A percentile compares a stretch with the other conserved stretches of the same genome.
Evolutionary conservation across 768 basidiomycete genomes (phyloP).

Genomic region (Xanthoconium purpureum): DNA sequence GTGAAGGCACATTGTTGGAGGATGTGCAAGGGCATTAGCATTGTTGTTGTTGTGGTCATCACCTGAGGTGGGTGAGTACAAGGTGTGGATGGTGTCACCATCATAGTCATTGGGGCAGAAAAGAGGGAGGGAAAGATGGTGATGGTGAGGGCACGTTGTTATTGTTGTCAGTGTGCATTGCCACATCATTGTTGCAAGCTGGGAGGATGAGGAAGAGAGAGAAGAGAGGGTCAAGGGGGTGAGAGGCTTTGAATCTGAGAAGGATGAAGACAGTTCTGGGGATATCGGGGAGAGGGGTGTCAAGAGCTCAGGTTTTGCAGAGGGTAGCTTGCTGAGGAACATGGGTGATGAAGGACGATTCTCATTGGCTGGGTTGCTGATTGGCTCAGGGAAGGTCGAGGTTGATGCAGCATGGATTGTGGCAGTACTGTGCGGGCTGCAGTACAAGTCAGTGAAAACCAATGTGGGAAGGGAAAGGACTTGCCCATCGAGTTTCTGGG

Average conservation of each 20-base stretch:
- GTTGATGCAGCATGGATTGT: not conserved
- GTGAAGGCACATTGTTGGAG: no score
- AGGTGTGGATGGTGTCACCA: no score
- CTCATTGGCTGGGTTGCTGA: not conserved
- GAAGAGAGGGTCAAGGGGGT: conserved; percentile 23
- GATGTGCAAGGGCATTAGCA: no score
- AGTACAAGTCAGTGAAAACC: not conserved
- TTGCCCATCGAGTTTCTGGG: not conserved
- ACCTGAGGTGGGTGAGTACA: no score
- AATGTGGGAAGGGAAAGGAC: not conserved
- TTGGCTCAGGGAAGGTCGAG: conserved; percentile 3
- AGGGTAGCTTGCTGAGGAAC: not conserved
- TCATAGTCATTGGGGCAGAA: no score
- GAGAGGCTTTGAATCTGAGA: conserved; percentile 10
- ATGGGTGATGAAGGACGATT: not conserved
- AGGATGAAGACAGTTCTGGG: not conserved
- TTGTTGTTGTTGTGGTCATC: no score
- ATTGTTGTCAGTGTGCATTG: no score
- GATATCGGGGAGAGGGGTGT: not conserved
- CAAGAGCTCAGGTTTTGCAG: not conserved
- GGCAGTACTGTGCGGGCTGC: conserved; percentile 3
- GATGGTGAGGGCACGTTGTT: no score
- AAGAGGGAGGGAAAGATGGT: no score
- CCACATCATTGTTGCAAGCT: no score
- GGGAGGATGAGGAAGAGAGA: no score